phyloP scores from a whole-genome alignment of 306 rosid species.

The Nissolia schottii region DNA sequence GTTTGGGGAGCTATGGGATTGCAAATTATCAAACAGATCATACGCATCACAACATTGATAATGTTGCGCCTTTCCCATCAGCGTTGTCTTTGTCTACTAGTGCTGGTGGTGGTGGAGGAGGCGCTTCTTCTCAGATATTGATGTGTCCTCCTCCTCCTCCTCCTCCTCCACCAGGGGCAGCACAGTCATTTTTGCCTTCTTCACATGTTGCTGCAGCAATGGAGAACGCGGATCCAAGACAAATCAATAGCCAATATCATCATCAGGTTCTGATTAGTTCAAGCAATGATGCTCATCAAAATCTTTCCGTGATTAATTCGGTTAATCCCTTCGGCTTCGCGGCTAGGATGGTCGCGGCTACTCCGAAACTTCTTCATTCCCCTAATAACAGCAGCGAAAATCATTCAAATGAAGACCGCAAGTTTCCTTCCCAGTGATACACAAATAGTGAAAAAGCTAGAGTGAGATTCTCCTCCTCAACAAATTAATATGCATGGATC shows the following conservation, averaged over 20 bases:
- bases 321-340: slow-evolving; percentile 31
- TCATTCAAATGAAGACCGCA: slow-evolving; percentile 36
- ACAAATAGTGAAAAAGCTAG: neutral
- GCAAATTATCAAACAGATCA: slow-evolving; percentile 54
- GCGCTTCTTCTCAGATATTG: slow-evolving; percentile 39
- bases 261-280: slow-evolving; percentile 48
- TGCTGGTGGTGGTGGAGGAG: too few species aligned
- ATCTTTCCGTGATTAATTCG: neutral
- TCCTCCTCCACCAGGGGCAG: too few species aligned
- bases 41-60: slow-evolving; percentile 41
- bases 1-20: too few species aligned
- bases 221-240: slow-evolving; percentile 53
- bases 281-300: slow-evolving; percentile 24
- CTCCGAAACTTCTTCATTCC: slow-evolving; percentile 36
- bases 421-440: slow-evolving; percentile 43
- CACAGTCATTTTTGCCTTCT: slow-evolving; percentile 40
- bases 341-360: slow-evolving; percentile 27
- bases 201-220: slow-evolving; percentile 42
- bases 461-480: neutral
- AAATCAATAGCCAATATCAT: slow-evolving; percentile 42
- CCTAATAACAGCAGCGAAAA: slow-evolving; percentile 36
- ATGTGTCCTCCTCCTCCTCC: slow-evolving; percentile 36
- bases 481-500: neutral
- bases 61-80: slow-evolving; percentile 51
- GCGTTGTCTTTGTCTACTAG: slow-evolving; percentile 55